Evolutionary conservation across 2,329 filamentous ascomycete species (phyloP), one percentile per base, ranked within the genome.

Genomic region (Ambrosiella beaveri): DNA sequence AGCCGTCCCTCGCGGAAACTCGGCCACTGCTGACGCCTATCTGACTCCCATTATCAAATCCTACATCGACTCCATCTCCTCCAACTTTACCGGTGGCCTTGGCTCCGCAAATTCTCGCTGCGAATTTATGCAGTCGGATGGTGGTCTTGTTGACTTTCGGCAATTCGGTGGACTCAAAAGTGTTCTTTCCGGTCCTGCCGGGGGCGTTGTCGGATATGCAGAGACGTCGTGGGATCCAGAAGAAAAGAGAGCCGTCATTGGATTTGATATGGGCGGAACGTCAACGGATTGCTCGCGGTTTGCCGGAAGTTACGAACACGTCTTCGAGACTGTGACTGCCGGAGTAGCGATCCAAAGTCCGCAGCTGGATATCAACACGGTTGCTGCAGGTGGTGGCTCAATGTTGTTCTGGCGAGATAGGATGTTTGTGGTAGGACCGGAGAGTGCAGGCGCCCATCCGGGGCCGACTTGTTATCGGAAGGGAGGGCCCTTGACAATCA

Each of bases 101-200:
- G 88, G 88, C 1, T 84, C 93, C 3, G 82, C 84, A 68, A 88
- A 88, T 2, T 86, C 88, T 2, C 76, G 90, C 62, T 96, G 90
- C 71, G 89, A 96, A 68, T 95, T 96, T 64, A 95, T 95, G 89
- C 88, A 95, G 68, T 89, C 85, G 8, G 87, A 94, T 62, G 88
- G 87, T 19, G 81, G 81, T 0, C 68, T 84, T 1, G 80, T 84
- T 0, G 85, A 89, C 62, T 85, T 89, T 0, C 82, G 86, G 58
- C 83, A 80, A 63, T 95, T 96, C 66, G 90, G 86, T 0, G 90
- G 90, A 0, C 72, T 95, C 3, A 83, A 85, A 64, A 88, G 88
- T 1, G 94, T 96, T 60, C 68, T 96, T 1, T 94, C 88, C 0
- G 90, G 90, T 0, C 90, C 90, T 1, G 90, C 90, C n/a, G 90